phyloP scores from a whole-genome alignment of 495 filamentous ascomycete genomes.

The Xylaria nigripes region DNA sequence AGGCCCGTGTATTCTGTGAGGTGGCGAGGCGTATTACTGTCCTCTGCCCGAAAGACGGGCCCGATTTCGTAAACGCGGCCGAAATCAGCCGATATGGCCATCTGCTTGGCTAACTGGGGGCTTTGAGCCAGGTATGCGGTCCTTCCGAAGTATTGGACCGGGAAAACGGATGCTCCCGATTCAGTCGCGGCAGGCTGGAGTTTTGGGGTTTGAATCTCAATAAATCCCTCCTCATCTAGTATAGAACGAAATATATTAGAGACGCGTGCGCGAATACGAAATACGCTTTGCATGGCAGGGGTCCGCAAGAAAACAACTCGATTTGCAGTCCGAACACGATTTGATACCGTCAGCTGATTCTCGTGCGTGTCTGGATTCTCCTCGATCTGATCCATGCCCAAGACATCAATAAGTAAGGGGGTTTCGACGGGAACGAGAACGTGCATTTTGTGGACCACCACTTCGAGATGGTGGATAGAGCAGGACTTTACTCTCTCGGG shows the following conservation, averaged over 20 bases:
- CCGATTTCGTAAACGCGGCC: slow-evolving; percentile 86
- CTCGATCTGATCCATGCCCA: slow-evolving; percentile 35
- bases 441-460: slow-evolving; percentile 74
- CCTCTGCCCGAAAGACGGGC: slow-evolving; percentile 94
- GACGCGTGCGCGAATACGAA: slow-evolving; percentile 69
- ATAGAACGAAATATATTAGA: slow-evolving; percentile 72
- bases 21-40: slow-evolving; percentile 93
- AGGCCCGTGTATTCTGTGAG: slow-evolving; percentile 94
- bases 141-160: slow-evolving; percentile 85
- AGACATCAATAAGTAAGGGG: slow-evolving; percentile 64
- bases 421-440: slow-evolving; percentile 52
- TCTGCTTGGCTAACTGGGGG: slow-evolving; percentile 90
- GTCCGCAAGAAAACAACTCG: slow-evolving; percentile 81
- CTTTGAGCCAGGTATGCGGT: slow-evolving; percentile 87
- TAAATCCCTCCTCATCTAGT: slow-evolving; percentile 68
- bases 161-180: slow-evolving; percentile 90
- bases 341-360: slow-evolving; percentile 33
- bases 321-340: slow-evolving; percentile 57
- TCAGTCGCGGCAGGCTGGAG: slow-evolving; percentile 84
- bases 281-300: slow-evolving; percentile 77
- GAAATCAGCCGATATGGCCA: slow-evolving; percentile 89
- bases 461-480: slow-evolving; percentile 64
- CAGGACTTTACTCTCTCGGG: slow-evolving; percentile 71
- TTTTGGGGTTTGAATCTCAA: slow-evolving; percentile 92
- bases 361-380: slow-evolving; percentile 33